These are phyloP conservation scores for Incumbomyces delicatus DNA, from an alignment of 2,329 filamentous ascomycete species.

Conservation along the genomic window DNA sequence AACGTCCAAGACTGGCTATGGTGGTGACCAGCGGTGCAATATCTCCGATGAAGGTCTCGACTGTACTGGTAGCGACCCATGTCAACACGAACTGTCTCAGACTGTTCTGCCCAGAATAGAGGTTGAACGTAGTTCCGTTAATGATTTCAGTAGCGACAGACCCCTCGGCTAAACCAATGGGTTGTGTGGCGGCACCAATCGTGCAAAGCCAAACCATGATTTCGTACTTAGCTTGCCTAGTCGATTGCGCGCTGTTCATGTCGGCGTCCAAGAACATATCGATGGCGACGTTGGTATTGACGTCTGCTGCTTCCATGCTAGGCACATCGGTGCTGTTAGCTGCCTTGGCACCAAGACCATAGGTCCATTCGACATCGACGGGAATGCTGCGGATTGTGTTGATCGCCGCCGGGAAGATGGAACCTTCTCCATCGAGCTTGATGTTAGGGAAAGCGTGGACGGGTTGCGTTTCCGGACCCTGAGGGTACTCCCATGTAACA, in stretches of 20 bases:
- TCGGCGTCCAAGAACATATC: slow-evolving; percentile 49
- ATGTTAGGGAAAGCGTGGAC: slow-evolving; percentile 50
- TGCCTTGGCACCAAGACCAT: slow-evolving; percentile 36
- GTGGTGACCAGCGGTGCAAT: slow-evolving; percentile 37
- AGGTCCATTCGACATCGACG: slow-evolving; percentile 43
- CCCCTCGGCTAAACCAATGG: slow-evolving; percentile 34
- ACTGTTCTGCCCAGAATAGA: slow-evolving; percentile 36
- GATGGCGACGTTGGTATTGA: slow-evolving; percentile 49
- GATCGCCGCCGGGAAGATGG: slow-evolving; percentile 36
- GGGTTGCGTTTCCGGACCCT: slow-evolving; percentile 32
- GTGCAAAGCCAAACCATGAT: slow-evolving; percentile 50
- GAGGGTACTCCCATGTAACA: slow-evolving; percentile 45
- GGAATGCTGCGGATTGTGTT: slow-evolving; percentile 31
- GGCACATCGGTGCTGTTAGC: slow-evolving; percentile 27
- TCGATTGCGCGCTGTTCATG: slow-evolving; percentile 31
- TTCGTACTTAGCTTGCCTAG: slow-evolving; percentile 35
- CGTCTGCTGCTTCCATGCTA: slow-evolving; percentile 25
- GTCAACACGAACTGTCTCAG: slow-evolving; percentile 40
- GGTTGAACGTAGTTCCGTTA: slow-evolving; percentile 34
- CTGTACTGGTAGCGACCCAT: slow-evolving; percentile 34
- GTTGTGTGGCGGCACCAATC: slow-evolving; percentile 39
- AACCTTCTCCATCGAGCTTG: slow-evolving; percentile 32
- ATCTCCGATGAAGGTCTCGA: slow-evolving; percentile 39
- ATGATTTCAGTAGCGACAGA: slow-evolving; percentile 29
- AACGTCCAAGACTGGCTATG: slow-evolving; percentile 27